Conservation (phyloP, 352 stramenopile species). For the Phytophthora podocarpi region DNA sequence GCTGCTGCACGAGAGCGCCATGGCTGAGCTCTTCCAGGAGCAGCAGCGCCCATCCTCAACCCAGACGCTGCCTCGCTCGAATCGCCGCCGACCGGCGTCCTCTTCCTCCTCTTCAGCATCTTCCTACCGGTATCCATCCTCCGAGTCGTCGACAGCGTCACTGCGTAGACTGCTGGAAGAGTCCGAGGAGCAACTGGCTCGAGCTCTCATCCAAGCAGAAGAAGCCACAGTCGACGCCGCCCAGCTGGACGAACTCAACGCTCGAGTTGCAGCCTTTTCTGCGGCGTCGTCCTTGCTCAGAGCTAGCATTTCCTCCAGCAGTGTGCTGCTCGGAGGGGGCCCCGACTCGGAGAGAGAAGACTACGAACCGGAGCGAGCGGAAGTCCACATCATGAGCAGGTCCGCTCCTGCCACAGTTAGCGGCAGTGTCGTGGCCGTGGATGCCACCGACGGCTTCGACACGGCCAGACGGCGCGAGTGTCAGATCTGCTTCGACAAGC, state of each 20-base stretch:
- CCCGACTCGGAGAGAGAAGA: slow-evolving; percentile 13
- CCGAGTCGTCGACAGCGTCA: slow-evolving; percentile 35
- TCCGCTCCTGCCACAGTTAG: slow-evolving; percentile 19
- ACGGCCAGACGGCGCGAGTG: slow-evolving; percentile 44
- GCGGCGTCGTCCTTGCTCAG: slow-evolving; percentile 39
- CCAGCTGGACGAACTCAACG: slow-evolving; percentile 45
- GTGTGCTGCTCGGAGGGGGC: slow-evolving; percentile 7
- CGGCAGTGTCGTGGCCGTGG: neutral
- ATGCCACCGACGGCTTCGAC: slow-evolving; percentile 30
- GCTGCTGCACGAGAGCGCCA: slow-evolving; percentile 45
- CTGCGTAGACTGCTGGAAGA: slow-evolving; percentile 30
- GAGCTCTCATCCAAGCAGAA: slow-evolving; percentile 27
- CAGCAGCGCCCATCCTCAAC: slow-evolving; percentile 29
- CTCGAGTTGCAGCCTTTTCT: slow-evolving; percentile 46
- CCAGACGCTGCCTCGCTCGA: slow-evolving; percentile 2
- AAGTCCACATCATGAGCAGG: slow-evolving; percentile 13
- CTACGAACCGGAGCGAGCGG: slow-evolving; percentile 17
- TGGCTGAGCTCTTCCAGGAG: slow-evolving; percentile 50
- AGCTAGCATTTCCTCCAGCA: slow-evolving; percentile 57
- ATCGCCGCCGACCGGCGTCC: slow-evolving; percentile 7
- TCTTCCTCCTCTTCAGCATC: slow-evolving; percentile 13
- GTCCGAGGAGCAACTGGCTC: slow-evolving; percentile 32
- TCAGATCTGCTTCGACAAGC: slow-evolving; percentile 77
- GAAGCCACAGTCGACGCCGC: slow-evolving; percentile 25
- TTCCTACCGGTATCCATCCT: slow-evolving; percentile 30